Evolutionary conservation across 257 asterid species (phyloP).

Genomic region (Apocynum venetum): DNA sequence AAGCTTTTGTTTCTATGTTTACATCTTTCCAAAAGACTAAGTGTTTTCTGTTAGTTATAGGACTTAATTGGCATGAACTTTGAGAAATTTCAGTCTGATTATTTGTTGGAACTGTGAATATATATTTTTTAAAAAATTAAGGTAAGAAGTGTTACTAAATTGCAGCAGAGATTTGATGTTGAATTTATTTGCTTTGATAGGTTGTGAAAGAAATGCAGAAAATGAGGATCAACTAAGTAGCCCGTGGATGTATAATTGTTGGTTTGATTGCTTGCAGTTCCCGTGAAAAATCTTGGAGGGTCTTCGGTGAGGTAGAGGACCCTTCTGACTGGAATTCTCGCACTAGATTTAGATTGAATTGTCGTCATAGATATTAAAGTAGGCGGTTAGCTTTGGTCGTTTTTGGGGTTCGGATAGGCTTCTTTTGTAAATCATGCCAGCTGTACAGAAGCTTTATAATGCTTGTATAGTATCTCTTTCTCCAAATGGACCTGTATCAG

Average conservation of each 20-base stretch:
- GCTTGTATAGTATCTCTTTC: conserved; percentile 86
- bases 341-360: conserved; percentile 1
- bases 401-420: conserved; percentile 23
- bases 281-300: conserved; percentile 18
- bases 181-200: conserved; percentile 12
- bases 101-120: not conserved
- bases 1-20: not conserved
- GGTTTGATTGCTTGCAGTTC: conserved; percentile 12
- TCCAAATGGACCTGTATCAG: conserved; percentile 89
- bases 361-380: not conserved
- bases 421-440: conserved; percentile 75
- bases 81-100: not conserved
- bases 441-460: conserved; percentile 94
- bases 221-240: conserved; percentile 14
- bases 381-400: conserved; percentile 24
- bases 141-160: not conserved
- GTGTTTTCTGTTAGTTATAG: not conserved
- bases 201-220: conserved; percentile 15
- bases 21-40: not conserved
- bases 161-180: not conserved
- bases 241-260: conserved; percentile 10
- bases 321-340: conserved; percentile 22
- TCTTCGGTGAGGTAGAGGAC: conserved; percentile 32
- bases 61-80: not conserved
- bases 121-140: too few relatives aligned